phyloP scores from a whole-genome alignment of 2,329 filamentous ascomycete species.

The Alternaria arbusti region DNA sequence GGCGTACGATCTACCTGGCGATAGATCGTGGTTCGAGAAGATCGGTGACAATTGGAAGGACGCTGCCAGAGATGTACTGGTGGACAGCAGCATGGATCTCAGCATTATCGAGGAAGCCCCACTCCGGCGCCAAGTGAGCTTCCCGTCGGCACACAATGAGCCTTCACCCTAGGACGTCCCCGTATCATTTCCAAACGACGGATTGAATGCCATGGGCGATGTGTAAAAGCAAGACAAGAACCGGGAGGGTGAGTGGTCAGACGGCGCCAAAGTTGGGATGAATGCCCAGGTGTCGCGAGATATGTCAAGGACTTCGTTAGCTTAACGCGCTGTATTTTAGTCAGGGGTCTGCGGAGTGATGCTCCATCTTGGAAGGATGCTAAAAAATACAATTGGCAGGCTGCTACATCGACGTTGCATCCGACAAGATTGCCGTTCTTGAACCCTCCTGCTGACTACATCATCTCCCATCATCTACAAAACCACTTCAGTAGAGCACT shows the following conservation, averaged over 20 bases:
- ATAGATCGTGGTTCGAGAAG: background rate
- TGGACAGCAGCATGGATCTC: background rate
- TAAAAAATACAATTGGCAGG: background rate
- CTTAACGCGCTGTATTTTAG: too few species aligned
- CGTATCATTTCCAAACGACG: background rate
- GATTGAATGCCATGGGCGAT: background rate
- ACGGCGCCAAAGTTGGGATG: background rate
- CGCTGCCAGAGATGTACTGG: background rate
- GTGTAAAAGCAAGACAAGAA: background rate
- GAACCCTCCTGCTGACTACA: background rate
- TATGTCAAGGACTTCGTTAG: background rate
- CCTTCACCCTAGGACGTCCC: background rate
- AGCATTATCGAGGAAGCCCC: background rate
- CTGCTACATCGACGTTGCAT: background rate
- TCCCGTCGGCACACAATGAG: background rate
- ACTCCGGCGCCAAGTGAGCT: background rate
- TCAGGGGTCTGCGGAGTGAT: too few species aligned
- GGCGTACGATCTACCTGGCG: background rate
- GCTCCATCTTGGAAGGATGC: too few species aligned
- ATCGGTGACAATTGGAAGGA: background rate
- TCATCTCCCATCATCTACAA: background rate
- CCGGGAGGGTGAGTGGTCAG: background rate
- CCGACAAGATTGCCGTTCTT: accelerated
- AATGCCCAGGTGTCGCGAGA: background rate
- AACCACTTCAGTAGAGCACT: background rate